These are phyloP conservation scores for Didymella arachidicola DNA, from an alignment of 2,329 filamentous ascomycete genomes.

Conservation along the genomic window DNA sequence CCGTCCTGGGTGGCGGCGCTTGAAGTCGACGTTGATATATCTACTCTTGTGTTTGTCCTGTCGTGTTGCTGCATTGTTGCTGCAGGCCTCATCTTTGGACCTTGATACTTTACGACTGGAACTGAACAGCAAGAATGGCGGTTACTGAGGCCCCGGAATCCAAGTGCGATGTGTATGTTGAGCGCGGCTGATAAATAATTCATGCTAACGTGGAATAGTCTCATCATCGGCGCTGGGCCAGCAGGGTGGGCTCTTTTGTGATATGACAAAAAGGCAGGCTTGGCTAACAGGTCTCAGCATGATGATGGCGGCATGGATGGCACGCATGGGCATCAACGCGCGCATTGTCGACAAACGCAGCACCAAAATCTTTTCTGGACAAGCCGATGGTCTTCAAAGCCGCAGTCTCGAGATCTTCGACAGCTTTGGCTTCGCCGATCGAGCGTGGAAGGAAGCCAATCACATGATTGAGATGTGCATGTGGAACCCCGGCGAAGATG, in stretches of 20 bases:
- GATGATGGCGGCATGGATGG: slow-evolving; percentile 54
- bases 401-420: slow-evolving; percentile 59
- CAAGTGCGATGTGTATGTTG: slow-evolving; percentile 48
- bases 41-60: slow-evolving; percentile 5
- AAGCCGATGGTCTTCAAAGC: slow-evolving; percentile 54
- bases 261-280: background rate
- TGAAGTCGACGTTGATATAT: background rate
- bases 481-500: slow-evolving; percentile 67
- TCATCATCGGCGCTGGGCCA: slow-evolving; percentile 52
- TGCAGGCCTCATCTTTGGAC: slow-evolving; percentile 2
- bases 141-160: slow-evolving; percentile 34
- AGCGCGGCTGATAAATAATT: no score
- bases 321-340: slow-evolving; percentile 50
- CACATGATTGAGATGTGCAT: slow-evolving; percentile 69
- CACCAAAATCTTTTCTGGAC: slow-evolving; percentile 52
- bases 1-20: slow-evolving; percentile 1
- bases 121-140: slow-evolving; percentile 28
- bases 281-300: slow-evolving; percentile 30
- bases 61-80: slow-evolving; percentile 1
- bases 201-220: slow-evolving; percentile 26
- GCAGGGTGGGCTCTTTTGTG: slow-evolving; percentile 37
- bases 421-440: slow-evolving; percentile 71
- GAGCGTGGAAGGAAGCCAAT: slow-evolving; percentile 71
- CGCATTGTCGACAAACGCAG: slow-evolving; percentile 54
- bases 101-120: background rate